These are phyloP conservation scores for Ceratobasidium sp. DNA, from an alignment of 1,284 basidiomycete species.

Conservation along the genomic window DNA sequence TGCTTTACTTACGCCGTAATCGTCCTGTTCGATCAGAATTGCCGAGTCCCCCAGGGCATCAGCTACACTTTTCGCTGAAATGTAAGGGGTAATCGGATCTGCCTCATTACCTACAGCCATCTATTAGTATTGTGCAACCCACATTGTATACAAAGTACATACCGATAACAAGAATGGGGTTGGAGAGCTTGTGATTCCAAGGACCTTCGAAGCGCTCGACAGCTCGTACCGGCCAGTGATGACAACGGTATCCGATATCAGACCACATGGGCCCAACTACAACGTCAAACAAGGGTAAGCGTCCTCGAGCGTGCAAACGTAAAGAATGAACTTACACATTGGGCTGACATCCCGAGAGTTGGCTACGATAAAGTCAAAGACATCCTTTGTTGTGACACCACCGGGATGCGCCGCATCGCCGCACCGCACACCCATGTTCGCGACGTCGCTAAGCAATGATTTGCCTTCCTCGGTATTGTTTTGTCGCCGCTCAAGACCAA, in stretches of 20 bases:
- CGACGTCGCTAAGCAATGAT: background rate
- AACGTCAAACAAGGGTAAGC: background rate
- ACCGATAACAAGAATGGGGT: constrained; percentile 37
- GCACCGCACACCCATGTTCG: constrained; percentile 21
- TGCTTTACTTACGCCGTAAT: too few species aligned
- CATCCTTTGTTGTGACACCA: constrained; percentile 31
- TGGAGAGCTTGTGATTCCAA: too few species aligned
- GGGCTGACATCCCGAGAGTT: constrained; percentile 15
- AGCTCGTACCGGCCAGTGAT: constrained; percentile 24
- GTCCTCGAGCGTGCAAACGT: too few species aligned
- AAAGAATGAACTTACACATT: constrained; percentile 19
- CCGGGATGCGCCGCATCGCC: constrained; percentile 34
- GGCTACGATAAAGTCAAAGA: constrained; percentile 20
- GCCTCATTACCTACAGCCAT: constrained; percentile 12
- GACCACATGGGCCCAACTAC: constrained; percentile 14
- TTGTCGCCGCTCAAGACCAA: background rate
- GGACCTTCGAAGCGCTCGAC: constrained; percentile 25
- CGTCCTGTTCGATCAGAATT: too few species aligned
- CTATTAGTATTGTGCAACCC: background rate
- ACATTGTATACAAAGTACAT: background rate
- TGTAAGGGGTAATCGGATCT: constrained; percentile 36
- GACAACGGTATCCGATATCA: constrained; percentile 7
- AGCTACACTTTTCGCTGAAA: constrained; percentile 25
- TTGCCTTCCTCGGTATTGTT: background rate
- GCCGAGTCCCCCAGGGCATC: too few species aligned